Base-by-base conservation (phyloP, 2,329 filamentous ascomycete genomes). In the Aspergillus pseudotamarii region DNA sequence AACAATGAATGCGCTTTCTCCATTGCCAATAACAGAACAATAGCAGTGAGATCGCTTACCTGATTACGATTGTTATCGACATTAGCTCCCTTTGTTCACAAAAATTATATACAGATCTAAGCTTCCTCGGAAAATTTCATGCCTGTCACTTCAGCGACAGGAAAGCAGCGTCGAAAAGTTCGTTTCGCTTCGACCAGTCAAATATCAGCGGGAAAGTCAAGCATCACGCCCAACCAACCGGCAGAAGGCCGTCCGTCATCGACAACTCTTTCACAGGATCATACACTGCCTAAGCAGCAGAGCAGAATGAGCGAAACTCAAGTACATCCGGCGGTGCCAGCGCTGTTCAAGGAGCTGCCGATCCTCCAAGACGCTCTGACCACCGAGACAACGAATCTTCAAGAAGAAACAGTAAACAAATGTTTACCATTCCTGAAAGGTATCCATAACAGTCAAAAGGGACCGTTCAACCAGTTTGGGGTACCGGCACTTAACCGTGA, bases 401-500 rank as follows among this genome's bases (percentile, higher is more conserved):
- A 96, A 77, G 85, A 90, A 63, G 81, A 87, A 61, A 94, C 91
- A 0, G 81, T 92, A 60, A 78, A 87, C 43, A 84, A 86, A 71
- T 91, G 91, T 71, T 79, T 93, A 34, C 89, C 90, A 0, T 90
- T 89, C 67, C 82, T 96, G 19, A 80, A 81, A 38, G 80, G 80
- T 73, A 74, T 72, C 57, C 75, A 77, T n/a, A 83, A 80, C 48
- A 81, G 82, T 56, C 81, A 84, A 63, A 80, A 82, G 28, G 76
- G 79, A 23, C 76, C 79, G 30, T 85, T 86, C 78, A 97, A 96
- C 78, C 80, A 80, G 58, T 83, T 89, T 75, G 93, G 93, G 16
- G 81, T 97, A 41, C 91, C 93, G 16, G 84, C 83, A 61, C 85
- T 99, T n/a, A 85, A 89, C 69, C 88, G 90, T 48, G 80, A 82